Evolutionary conservation across 441 rosid species (phyloP).

Genomic region (Gossypium lobatum): DNA sequence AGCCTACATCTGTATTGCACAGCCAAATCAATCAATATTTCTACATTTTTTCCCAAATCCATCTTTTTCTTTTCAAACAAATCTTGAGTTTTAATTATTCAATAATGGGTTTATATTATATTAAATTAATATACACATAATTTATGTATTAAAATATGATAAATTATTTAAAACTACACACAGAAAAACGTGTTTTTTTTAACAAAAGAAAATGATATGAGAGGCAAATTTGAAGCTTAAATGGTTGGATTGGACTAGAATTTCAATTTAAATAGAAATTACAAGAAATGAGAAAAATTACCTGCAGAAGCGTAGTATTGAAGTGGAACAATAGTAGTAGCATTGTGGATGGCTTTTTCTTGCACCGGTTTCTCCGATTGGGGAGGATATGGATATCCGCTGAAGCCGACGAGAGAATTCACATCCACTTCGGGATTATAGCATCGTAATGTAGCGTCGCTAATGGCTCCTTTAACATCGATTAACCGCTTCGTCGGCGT

Average conservation of each 20-base stretch:
- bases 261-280: too few relatives aligned
- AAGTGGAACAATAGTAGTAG: not conserved
- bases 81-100: too few relatives aligned
- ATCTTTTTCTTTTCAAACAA: too few relatives aligned
- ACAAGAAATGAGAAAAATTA: not conserved
- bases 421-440: slow-evolving; percentile 10
- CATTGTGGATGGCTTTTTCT: not conserved
- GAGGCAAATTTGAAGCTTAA: not conserved
- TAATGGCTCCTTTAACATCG: slow-evolving; percentile 10
- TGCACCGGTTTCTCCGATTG: not conserved
- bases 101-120: too few relatives aligned
- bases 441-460: not conserved
- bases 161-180: too few relatives aligned
- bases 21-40: not conserved
- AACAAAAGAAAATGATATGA: too few relatives aligned
- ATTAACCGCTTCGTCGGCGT: not conserved
- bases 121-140: not conserved
- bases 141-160: not conserved
- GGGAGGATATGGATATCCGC: slow-evolving; percentile 12
- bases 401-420: slow-evolving; percentile 21
- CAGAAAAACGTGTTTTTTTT: not conserved
- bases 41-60: too few relatives aligned
- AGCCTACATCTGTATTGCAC: not conserved
- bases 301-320: slow-evolving; percentile 9
- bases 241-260: not conserved